These are phyloP conservation scores for Colletotrichum sp. DNA, from an alignment of 2,329 filamentous ascomycete genomes.

Conservation along the genomic window DNA sequence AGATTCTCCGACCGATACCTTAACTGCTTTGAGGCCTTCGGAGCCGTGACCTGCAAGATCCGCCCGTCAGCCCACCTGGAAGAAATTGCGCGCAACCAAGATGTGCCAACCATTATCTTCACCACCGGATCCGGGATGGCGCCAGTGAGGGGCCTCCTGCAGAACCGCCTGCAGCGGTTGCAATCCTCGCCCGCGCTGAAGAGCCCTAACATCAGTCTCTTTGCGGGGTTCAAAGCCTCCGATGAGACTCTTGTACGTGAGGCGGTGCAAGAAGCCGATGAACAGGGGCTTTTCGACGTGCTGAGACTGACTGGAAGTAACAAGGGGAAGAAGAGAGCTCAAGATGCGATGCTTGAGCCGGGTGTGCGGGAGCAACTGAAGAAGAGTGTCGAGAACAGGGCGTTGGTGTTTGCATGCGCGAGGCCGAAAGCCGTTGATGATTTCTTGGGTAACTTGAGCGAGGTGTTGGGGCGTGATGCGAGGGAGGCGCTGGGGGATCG, in stretches of 20 bases:
- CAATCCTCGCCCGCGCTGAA: not conserved
- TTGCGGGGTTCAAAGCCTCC: slow-evolving; percentile 13
- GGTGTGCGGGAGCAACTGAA: not conserved
- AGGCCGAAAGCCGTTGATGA: slow-evolving; percentile 15
- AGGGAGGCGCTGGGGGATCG: slow-evolving; percentile 17
- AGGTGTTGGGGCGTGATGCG: slow-evolving; percentile 13
- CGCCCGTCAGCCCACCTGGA: slow-evolving; percentile 3
- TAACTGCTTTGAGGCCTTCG: not conserved
- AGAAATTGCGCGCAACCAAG: not conserved
- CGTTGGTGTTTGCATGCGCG: slow-evolving; percentile 18
- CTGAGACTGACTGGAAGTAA: slow-evolving; percentile 2
- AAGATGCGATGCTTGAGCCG: slow-evolving; percentile 16
- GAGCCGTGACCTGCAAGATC: slow-evolving; percentile 15
- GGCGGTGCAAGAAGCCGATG: slow-evolving; percentile 10
- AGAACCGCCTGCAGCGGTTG: not conserved
- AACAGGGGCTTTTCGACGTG: slow-evolving; percentile 8
- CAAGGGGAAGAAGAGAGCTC: slow-evolving; percentile 6
- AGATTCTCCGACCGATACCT: slow-evolving; percentile 13
- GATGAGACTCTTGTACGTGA: slow-evolving; percentile 13
- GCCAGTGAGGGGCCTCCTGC: slow-evolving; percentile 8
- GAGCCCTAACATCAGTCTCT: slow-evolving; percentile 9
- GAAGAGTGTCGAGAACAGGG: slow-evolving; percentile 4
- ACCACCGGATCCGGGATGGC: slow-evolving; percentile 19
- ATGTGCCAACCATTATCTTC: slow-evolving; percentile 12
- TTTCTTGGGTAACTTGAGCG: slow-evolving; percentile 10